A percentile compares a stretch with the other conserved stretches of the same genome.
Evolutionary conservation across 345 rosid genomes (phyloP).

Genomic region (Pistacia integerrima): DNA sequence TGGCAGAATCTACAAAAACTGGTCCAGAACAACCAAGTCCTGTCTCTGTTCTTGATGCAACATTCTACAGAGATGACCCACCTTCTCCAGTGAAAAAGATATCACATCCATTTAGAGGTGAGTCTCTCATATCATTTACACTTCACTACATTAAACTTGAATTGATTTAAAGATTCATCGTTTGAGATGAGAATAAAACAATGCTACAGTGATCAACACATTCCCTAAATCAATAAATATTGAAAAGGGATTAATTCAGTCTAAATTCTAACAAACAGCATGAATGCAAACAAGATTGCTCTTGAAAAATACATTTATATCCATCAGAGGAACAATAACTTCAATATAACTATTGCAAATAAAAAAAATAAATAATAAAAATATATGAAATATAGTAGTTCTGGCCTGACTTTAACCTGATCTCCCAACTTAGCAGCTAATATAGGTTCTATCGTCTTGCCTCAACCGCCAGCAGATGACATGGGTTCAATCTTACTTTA

Average conservation of each 20-base stretch:
- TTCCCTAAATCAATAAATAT: background rate
- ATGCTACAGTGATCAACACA: background rate
- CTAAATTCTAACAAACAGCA: background rate
- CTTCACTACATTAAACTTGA: constrained; percentile 5
- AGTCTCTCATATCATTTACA: constrained; percentile 22
- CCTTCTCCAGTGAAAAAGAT: constrained; percentile 86
- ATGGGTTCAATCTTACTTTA: constrained; percentile 1
- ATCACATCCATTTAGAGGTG: constrained; percentile 67
- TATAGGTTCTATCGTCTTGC: background rate
- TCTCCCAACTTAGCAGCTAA: background rate
- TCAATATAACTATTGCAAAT: background rate
- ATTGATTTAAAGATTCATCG: background rate
- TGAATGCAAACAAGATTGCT: background rate
- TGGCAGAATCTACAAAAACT: constrained; percentile 38
- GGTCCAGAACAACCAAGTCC: constrained; percentile 90
- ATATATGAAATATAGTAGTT: background rate
- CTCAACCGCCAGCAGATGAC: constrained; percentile 5
- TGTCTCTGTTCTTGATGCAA: constrained; percentile 85
- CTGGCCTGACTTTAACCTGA: background rate
- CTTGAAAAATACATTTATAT: background rate
- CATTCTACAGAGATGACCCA: constrained; percentile 68
- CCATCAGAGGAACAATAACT: background rate
- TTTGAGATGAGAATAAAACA: background rate
- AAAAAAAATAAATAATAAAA: background rate
- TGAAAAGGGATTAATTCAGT: background rate